A percentile compares a stretch with the other conserved stretches of the same genome.
Conservation (phyloP, 257 asterid species). For the Penstemon eatonii region DNA sequence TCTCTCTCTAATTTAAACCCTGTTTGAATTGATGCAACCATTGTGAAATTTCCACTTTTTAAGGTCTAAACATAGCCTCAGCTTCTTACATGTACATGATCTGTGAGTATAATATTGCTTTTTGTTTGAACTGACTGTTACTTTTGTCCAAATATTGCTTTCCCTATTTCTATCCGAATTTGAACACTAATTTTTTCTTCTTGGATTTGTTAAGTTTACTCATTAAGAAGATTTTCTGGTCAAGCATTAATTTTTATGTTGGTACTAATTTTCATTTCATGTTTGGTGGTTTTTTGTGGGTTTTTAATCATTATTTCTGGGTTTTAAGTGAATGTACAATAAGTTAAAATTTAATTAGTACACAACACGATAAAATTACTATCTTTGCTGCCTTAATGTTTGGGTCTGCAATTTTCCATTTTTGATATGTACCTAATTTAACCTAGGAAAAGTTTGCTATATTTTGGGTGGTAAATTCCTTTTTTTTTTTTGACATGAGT, state of each 20-base stretch:
- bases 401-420: too few species aligned
- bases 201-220: constrained; percentile 21
- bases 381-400: too few species aligned
- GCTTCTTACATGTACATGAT: constrained; percentile 37
- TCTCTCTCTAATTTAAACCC: too few species aligned
- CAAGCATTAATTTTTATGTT: constrained; percentile 22
- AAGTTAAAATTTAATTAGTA: constrained; percentile 19
- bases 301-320: constrained; percentile 3
- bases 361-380: too few species aligned
- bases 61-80: constrained; percentile 10
- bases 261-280: not conserved
- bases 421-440: too few species aligned
- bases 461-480: constrained; percentile 10
- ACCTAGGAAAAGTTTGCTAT: constrained; percentile 7
- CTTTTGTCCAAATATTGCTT: constrained; percentile 24
- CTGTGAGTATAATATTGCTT: constrained; percentile 43
- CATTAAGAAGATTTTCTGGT: constrained; percentile 26
- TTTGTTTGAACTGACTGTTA: constrained; percentile 20
- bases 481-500: constrained; percentile 9
- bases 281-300: constrained; percentile 10
- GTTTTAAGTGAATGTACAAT: constrained; percentile 8
- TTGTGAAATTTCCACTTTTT: too few species aligned
- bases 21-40: too few species aligned
- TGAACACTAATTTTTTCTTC: not conserved
- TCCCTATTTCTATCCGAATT: constrained; percentile 14